Evolutionary conservation across 352 stramenopile species (phyloP).

Genomic region (Stephanocyclus meneghinianus): DNA sequence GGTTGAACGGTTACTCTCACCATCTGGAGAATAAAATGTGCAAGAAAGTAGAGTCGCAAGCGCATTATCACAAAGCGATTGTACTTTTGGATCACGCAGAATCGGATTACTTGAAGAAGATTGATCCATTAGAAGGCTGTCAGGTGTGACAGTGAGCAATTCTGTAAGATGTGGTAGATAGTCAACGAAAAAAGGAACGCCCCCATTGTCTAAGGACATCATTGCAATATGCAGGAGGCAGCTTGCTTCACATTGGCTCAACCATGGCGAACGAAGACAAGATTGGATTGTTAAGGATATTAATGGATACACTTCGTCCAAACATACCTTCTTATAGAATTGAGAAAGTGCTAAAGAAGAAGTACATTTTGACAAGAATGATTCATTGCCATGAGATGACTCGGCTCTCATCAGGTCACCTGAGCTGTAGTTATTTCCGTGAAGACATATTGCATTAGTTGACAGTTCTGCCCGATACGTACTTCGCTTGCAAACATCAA

Average conservation of each 20-base stretch:
- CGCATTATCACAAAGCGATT: conserved; percentile 42
- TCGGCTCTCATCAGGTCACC: not conserved
- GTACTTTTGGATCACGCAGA: conserved; percentile 33
- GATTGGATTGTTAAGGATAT: conserved; percentile 34
- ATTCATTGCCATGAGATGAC: conserved; percentile 1
- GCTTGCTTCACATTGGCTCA: conserved; percentile 62
- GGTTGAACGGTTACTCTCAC: not conserved
- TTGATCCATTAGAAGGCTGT: conserved; percentile 26
- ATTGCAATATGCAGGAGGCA: conserved; percentile 53
- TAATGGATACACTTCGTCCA: conserved; percentile 13
- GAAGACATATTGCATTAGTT: not conserved
- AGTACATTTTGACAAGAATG: conserved; percentile 24
- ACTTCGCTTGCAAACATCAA: conserved; percentile 24
- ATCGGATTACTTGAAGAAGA: conserved; percentile 6
- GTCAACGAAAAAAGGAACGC: conserved; percentile 27
- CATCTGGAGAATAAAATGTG: conserved; percentile 8
- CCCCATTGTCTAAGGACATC: not conserved
- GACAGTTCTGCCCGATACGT: not conserved
- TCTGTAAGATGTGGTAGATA: conserved; percentile 35
- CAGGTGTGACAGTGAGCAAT: conserved; percentile 13
- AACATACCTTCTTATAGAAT: conserved; percentile 37
- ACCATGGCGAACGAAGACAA: conserved; percentile 65
- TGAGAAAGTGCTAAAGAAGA: conserved; percentile 37
- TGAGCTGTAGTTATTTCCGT: not conserved
- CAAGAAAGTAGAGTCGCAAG: conserved; percentile 30